Evolutionary conservation across 2,329 filamentous ascomycete species (phyloP).

Genomic region (Apiospora phragmitis): DNA sequence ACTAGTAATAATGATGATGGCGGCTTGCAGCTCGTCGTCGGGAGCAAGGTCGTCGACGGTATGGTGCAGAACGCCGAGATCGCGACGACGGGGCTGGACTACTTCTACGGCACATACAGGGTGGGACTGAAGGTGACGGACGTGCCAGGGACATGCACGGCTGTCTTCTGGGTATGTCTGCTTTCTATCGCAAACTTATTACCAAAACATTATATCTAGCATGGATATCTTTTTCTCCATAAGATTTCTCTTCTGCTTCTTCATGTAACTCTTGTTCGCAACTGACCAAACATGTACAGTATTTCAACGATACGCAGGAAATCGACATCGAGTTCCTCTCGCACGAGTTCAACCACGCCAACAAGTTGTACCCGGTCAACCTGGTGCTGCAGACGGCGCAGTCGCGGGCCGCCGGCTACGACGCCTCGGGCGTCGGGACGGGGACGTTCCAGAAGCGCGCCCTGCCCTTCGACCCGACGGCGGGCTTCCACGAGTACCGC

Average conservation of each 20-base stretch:
- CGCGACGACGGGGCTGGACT: slow-evolving; percentile 59
- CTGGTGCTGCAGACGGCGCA: slow-evolving; percentile 72
- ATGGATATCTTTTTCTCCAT: too few relatives aligned
- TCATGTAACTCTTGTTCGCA: background rate
- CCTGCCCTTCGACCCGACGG: slow-evolving; percentile 66
- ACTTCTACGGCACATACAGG: slow-evolving; percentile 71
- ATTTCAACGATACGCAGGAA: slow-evolving; percentile 76
- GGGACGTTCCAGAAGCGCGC: slow-evolving; percentile 56
- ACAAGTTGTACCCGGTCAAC: slow-evolving; percentile 62
- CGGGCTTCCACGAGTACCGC: slow-evolving; percentile 73
- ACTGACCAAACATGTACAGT: slow-evolving; percentile 46
- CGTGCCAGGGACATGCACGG: slow-evolving; percentile 68
- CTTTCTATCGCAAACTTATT: background rate
- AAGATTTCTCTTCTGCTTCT: background rate
- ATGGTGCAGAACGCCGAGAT: slow-evolving; percentile 66
- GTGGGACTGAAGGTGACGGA: slow-evolving; percentile 65
- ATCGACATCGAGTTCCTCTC: slow-evolving; percentile 82
- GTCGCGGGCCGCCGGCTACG: slow-evolving; percentile 59
- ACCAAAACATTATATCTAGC: background rate
- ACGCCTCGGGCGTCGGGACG: slow-evolving; percentile 63
- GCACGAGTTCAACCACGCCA: slow-evolving; percentile 55
- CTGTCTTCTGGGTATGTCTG: slow-evolving; percentile 74
- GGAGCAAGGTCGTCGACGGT: slow-evolving; percentile 43
- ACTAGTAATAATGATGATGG: slow-evolving; percentile 29
- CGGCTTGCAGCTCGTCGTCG: slow-evolving; percentile 57